Conservation (phyloP, 768 basidiomycete genomes). For the Panaeolus cyanescens region DNA sequence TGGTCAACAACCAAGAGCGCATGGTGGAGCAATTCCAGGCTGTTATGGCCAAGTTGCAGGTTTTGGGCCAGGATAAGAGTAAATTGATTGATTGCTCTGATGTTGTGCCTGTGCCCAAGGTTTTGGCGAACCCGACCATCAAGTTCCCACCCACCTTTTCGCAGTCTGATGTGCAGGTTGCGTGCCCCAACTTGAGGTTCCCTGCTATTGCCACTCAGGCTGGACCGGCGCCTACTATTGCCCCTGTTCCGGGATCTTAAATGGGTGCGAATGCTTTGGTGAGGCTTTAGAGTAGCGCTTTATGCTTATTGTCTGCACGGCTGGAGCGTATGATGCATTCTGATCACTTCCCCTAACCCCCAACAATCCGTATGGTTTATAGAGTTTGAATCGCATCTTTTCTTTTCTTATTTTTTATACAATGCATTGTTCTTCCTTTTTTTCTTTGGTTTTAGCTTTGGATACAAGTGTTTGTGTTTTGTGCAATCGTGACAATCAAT, state of each 20-base stretch:
- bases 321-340: not conserved
- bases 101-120: constrained; percentile 18
- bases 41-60: constrained; percentile 34
- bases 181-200: constrained; percentile 3
- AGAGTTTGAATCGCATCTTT: not conserved
- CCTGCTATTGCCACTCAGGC: constrained; percentile 1
- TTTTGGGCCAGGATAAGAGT: constrained; percentile 26
- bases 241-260: constrained; percentile 7
- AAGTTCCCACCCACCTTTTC: constrained; percentile 18
- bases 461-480: not conserved
- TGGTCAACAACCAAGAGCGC: constrained; percentile 21
- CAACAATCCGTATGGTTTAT: not conserved
- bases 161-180: constrained; percentile 11
- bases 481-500: not conserved
- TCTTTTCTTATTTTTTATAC: not conserved
- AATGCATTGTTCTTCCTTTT: not conserved
- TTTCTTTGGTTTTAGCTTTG: not conserved
- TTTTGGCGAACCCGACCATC: constrained; percentile 10
- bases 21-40: constrained; percentile 24
- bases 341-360: too few species aligned
- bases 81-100: constrained; percentile 37
- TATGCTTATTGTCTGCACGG: not conserved
- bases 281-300: not conserved
- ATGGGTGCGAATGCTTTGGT: not conserved
- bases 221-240: constrained; percentile 8